Base-by-base conservation (phyloP, 805 yeast species). In the Limtongia smithiae region DNA sequence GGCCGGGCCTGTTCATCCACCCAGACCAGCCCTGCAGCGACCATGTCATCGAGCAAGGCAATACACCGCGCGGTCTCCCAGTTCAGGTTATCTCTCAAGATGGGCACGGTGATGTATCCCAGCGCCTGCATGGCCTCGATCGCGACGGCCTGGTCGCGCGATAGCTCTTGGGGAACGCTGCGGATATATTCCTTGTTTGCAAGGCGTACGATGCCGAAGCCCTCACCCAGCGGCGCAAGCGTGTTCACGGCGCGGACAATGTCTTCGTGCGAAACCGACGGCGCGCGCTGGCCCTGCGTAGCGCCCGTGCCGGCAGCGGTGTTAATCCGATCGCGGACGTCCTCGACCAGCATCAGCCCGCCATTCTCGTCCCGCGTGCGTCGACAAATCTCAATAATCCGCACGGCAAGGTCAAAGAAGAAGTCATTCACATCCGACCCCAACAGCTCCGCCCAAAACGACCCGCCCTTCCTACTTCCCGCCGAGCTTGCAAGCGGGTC, bases 21-120 rank as follows among this genome's bases (percentile, higher is more conserved):
- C 98, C 98, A 91, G 12, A 91, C 68, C 46, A 88, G 72, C 3
- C 97, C 97, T 43, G 75, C 75, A 55, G 83, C 73, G 1, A 90
- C 83, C 87, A 91, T 81, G 39, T 85, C 91, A 33, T 85, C 82
- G 4, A 91, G 62, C 24, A 51, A 52, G 20, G 53, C 45, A 54
- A 74, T 74, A 45, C 85, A 75, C 47, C 96, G 70, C 2, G 77
- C 69, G 2, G 63, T 62, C 42, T 76, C 79, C 98, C 98, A 91
- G 1, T 74, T 73, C 50, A 82, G 77, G 62, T 91, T 93, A 58
- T 83, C 96, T 12, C 75, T 65, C 33, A 91, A 68, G 25, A 89
- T 65, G 1, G 79, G 68, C 5, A 74, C 72, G 3, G 86, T 76
- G 1, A 88, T 86, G 62, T 73, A 85, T 0, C 97, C 97, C 61